Percentiles rank a stretch among this genome's conserved stretches.
Evolutionary conservation across 176 grass and related monocot species (phyloP).

Genomic region (Saccharum spontaneum): DNA sequence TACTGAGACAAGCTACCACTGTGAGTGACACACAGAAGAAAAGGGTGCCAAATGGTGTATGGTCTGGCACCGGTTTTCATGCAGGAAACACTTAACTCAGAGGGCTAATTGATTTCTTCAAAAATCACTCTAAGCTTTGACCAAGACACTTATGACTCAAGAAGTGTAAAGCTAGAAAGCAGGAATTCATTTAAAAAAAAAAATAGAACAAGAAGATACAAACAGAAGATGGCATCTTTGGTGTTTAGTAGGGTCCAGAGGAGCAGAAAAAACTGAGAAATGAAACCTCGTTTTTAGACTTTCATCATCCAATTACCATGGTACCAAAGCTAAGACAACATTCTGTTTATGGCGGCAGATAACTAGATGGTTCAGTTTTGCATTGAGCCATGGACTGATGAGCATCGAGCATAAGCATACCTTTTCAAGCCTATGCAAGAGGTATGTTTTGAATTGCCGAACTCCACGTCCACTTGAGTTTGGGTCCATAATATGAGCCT

Average conservation of each 20-base stretch:
- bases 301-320: background rate
- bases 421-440: conserved; percentile 85
- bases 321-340: background rate
- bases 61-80: background rate
- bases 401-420: conserved; percentile 36
- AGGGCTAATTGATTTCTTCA: background rate
- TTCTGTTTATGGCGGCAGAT: background rate
- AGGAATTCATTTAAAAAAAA: background rate
- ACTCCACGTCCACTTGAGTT: conserved; percentile 66
- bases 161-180: background rate
- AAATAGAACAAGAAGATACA: background rate
- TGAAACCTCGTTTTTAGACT: background rate
- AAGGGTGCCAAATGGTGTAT: background rate
- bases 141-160: background rate
- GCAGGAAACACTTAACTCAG: background rate
- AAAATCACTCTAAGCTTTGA: background rate
- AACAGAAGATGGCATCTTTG: background rate
- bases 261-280: background rate
- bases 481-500: conserved; percentile 71
- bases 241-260: background rate
- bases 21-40: background rate
- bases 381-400: background rate
- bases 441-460: conserved; percentile 94
- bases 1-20: background rate
- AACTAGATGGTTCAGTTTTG: background rate